Percentiles rank a stretch among this genome's conserved stretches.
Conservation (phyloP, 106 monocot species). For the Allium cepa region DNA sequence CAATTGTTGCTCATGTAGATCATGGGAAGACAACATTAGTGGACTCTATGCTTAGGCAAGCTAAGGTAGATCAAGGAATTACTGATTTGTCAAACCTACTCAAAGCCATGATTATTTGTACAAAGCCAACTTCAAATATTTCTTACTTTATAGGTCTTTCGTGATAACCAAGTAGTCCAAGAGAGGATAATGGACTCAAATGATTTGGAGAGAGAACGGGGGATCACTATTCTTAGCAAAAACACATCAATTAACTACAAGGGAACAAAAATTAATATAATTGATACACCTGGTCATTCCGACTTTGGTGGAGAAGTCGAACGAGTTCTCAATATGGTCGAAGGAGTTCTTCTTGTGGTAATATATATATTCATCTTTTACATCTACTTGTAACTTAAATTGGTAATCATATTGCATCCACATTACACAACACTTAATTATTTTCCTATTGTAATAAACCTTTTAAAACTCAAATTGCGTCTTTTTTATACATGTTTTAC, state of each 20-base stretch:
- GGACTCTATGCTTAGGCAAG: conserved; percentile 89
- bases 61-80: conserved; percentile 51
- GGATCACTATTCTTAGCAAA: conserved; percentile 99
- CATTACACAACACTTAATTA: too few relatives aligned
- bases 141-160: conserved; percentile 73
- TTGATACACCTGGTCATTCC: conserved; percentile 97
- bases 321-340: conserved; percentile 98
- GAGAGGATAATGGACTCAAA: conserved; percentile 99
- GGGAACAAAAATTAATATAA: conserved; percentile 94
- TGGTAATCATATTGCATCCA: too few relatives aligned
- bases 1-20: conserved; percentile 98
- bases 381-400: neutral
- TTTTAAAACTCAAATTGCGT: neutral
- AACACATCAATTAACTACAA: conserved; percentile 95
- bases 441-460: too few relatives aligned
- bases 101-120: neutral
- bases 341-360: conserved; percentile 99
- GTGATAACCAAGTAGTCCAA: conserved; percentile 89
- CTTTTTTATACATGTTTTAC: neutral
- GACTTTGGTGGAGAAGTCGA: conserved; percentile 99
- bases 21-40: conserved; percentile 98
- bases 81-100: neutral
- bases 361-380: neutral
- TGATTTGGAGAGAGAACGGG: conserved; percentile 90
- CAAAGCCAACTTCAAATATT: neutral